These are phyloP conservation scores for Penicillium goetzii DNA, from an alignment of 495 filamentous ascomycete species.

Conservation along the genomic window DNA sequence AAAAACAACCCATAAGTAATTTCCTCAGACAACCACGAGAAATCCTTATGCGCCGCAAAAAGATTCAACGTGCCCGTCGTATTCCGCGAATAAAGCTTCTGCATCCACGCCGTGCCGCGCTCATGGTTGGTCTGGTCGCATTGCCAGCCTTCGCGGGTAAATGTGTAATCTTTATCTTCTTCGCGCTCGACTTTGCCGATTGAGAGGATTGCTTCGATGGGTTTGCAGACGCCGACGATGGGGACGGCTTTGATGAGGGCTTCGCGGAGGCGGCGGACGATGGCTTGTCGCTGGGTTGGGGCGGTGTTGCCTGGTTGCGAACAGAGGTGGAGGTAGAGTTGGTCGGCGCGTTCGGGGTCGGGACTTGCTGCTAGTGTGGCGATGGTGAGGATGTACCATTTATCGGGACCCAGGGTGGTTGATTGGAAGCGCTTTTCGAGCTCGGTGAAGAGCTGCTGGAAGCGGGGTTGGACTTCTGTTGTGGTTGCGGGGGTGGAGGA, in stretches of 20 bases:
- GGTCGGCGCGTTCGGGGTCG: conserved; percentile 50
- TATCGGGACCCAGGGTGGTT: conserved; percentile 50
- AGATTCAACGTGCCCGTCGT: conserved; percentile 41
- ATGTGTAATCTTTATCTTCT: conserved; percentile 57
- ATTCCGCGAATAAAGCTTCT: conserved; percentile 46
- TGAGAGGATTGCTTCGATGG: conserved; percentile 52
- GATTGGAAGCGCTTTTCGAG: conserved; percentile 56
- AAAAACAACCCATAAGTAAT: conserved; percentile 64
- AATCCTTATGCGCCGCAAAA: conserved; percentile 56
- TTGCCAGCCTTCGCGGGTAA: conserved; percentile 45
- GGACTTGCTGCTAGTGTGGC: conserved; percentile 49
- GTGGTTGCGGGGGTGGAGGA: conserved; percentile 21
- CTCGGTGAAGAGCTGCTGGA: conserved; percentile 49
- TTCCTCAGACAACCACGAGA: conserved; percentile 43
- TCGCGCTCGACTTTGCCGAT: conserved; percentile 51
- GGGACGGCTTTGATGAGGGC: conserved; percentile 54
- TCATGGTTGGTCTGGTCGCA: conserved; percentile 52
- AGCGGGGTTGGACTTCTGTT: conserved; percentile 35
- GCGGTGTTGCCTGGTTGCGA: conserved; percentile 42
- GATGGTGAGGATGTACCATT: conserved; percentile 60
- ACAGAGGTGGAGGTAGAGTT: conserved; percentile 56
- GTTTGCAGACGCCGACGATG: conserved; percentile 58
- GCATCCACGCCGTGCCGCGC: conserved; percentile 50
- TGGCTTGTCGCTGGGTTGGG: conserved; percentile 43
- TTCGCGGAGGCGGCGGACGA: conserved; percentile 57